Percentiles rank a stretch among this genome's conserved stretches.
phyloP scores from a whole-genome alignment of 2,329 filamentous ascomycete genomes.

The Orbilia blumenaviensis region DNA sequence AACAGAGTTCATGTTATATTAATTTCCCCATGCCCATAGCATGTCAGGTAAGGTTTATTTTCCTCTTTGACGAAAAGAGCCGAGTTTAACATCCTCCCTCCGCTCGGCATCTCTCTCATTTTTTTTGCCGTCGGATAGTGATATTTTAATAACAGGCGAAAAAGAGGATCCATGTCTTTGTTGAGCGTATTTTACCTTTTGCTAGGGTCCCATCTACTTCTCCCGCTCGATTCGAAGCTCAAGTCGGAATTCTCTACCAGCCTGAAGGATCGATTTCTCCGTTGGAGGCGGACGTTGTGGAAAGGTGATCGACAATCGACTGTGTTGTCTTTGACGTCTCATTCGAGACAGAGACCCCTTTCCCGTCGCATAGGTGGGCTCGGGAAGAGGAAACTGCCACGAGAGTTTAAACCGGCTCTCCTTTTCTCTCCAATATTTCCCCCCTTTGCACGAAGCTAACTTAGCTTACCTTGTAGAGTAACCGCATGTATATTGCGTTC shows the following conservation, averaged over 20 bases:
- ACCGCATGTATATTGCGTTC: too few species aligned
- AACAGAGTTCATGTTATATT: neutral
- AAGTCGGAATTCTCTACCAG: neutral
- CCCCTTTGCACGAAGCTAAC: too few species aligned
- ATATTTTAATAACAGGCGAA: constrained; percentile 8
- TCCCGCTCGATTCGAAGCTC: constrained; percentile 1
- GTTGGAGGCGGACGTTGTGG: neutral
- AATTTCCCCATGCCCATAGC: neutral
- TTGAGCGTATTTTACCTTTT: neutral
- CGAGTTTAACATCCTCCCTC: too few species aligned
- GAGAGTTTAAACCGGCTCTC: neutral
- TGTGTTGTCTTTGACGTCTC: constrained; percentile 28
- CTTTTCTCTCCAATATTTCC: too few species aligned
- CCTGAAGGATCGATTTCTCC: neutral
- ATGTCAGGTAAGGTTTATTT: neutral
- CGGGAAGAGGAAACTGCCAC: neutral
- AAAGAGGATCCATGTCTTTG: neutral
- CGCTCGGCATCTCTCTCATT: neutral
- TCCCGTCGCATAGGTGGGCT: constrained; percentile 38
- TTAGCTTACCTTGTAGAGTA: too few species aligned
- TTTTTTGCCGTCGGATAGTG: neutral
- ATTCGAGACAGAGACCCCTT: constrained; percentile 6
- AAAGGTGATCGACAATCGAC: neutral
- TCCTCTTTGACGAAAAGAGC: neutral
- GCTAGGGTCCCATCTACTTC: neutral